phyloP scores from a whole-genome alignment of 2,329 filamentous ascomycete genomes.

The Botryotinia narcissicola region DNA sequence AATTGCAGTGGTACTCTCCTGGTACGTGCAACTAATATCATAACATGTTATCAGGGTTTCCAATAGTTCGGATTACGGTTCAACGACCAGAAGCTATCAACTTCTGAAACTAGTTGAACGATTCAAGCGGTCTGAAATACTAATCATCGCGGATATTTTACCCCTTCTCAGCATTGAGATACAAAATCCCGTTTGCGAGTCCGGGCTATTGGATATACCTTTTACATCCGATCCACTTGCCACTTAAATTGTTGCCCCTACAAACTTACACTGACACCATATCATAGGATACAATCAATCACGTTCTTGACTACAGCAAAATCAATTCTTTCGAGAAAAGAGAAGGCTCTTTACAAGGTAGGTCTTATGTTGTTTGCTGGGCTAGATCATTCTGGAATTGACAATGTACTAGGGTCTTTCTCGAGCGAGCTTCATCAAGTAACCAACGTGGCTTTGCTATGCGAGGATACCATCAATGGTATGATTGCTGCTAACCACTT shows the following conservation, averaged over 20 bases:
- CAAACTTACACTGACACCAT: neutral
- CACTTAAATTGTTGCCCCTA: neutral
- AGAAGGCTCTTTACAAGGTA: constrained; percentile 28
- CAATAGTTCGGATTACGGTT: neutral
- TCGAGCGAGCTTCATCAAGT: constrained; percentile 33
- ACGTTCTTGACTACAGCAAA: constrained; percentile 53
- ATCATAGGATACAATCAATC: constrained; percentile 49
- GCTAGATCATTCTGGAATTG: neutral
- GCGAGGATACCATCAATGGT: constrained; percentile 36
- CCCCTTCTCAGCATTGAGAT: neutral
- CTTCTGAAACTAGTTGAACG: neutral
- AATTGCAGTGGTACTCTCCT: constrained; percentile 51
- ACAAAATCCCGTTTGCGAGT: neutral
- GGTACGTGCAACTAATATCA: constrained; percentile 15
- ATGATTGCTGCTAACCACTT: constrained; percentile 31
- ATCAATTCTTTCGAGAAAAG: constrained; percentile 44
- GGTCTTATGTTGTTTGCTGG: neutral
- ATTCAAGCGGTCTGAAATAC: neutral
- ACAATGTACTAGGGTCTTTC: constrained; percentile 26
- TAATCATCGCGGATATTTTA: too few relatives aligned
- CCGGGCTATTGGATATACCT: neutral
- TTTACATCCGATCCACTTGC: neutral
- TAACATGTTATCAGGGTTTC: neutral
- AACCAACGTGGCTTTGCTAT: constrained; percentile 35
- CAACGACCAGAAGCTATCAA: neutral